Conservation (phyloP, 148 eudicot species). For the Amaranthus cruentus region DNA sequence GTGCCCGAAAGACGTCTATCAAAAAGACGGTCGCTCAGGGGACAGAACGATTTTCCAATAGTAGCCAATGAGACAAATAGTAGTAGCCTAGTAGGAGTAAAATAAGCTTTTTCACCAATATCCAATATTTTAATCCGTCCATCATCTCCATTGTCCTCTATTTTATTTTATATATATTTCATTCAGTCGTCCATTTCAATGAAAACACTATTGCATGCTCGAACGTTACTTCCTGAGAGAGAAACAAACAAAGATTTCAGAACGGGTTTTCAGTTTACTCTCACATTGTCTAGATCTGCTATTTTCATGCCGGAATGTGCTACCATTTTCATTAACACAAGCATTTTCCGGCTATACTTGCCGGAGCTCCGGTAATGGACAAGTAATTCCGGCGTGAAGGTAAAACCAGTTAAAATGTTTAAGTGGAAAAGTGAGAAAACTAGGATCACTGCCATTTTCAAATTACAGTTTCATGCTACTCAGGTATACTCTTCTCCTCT, state of each 20-base stretch:
- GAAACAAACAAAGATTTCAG: too few species aligned
- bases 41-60: too few species aligned
- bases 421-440: constrained; percentile 60
- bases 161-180: too few species aligned
- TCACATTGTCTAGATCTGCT: too few species aligned
- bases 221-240: too few species aligned
- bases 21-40: too few species aligned
- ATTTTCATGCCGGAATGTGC: neutral
- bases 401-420: constrained; percentile 29
- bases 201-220: constrained; percentile 18
- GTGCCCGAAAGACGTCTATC: too few species aligned
- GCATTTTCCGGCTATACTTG: constrained; percentile 30
- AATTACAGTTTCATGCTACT: constrained; percentile 77
- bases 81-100: too few species aligned
- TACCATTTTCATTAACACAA: neutral
- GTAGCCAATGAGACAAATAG: too few species aligned
- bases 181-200: constrained; percentile 15
- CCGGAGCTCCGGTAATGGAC: constrained; percentile 41
- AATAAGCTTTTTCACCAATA: constrained; percentile 13
- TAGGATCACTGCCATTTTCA: constrained; percentile 66
- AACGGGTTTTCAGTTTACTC: neutral
- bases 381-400: constrained; percentile 30
- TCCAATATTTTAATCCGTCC: neutral
- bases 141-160: neutral
- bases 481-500: constrained; percentile 40